These are phyloP conservation scores for Zarea fungicola DNA, from an alignment of 2,329 filamentous ascomycete genomes.

Conservation along the genomic window DNA sequence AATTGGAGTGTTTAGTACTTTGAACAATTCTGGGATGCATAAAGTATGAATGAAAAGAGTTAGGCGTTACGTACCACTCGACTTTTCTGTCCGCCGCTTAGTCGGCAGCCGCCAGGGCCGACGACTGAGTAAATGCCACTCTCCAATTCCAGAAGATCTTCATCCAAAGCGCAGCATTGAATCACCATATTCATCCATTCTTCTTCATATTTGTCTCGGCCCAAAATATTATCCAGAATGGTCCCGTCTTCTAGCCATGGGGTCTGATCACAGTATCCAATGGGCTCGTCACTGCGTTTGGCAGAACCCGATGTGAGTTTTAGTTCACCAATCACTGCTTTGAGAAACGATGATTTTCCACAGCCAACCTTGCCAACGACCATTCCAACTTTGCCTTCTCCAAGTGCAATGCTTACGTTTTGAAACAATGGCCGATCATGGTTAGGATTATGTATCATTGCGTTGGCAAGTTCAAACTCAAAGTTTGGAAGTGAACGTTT, in stretches of 20 bases:
- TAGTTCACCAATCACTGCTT: constrained; percentile 33
- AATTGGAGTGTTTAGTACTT: constrained; percentile 3
- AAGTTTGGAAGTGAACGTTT: not conserved
- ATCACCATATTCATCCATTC: constrained; percentile 26
- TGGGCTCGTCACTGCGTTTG: constrained; percentile 5
- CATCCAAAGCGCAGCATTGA: constrained; percentile 27
- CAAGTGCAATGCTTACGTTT: constrained; percentile 20
- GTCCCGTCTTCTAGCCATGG: constrained; percentile 18
- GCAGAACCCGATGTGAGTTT: constrained; percentile 21
- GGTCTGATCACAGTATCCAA: constrained; percentile 32
- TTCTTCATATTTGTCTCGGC: constrained; percentile 20
- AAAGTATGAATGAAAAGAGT: no score
- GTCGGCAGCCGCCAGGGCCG: constrained; percentile 33
- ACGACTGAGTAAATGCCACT: constrained; percentile 31
- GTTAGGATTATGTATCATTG: not conserved
- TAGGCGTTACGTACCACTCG: constrained; percentile 34
- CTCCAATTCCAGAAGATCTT: constrained; percentile 27
- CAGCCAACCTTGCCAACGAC: constrained; percentile 37
- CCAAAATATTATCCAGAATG: constrained; percentile 22
- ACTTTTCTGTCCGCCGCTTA: constrained; percentile 41
- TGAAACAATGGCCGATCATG: not conserved
- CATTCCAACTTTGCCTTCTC: constrained; percentile 24
- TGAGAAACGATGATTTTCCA: constrained; percentile 37
- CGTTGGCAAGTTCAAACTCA: not conserved
- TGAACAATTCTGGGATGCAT: no score